These are phyloP conservation scores for Pseudogymnoascus sp. DNA, from an alignment of 2,329 filamentous ascomycete species.

Conservation along the genomic window DNA sequence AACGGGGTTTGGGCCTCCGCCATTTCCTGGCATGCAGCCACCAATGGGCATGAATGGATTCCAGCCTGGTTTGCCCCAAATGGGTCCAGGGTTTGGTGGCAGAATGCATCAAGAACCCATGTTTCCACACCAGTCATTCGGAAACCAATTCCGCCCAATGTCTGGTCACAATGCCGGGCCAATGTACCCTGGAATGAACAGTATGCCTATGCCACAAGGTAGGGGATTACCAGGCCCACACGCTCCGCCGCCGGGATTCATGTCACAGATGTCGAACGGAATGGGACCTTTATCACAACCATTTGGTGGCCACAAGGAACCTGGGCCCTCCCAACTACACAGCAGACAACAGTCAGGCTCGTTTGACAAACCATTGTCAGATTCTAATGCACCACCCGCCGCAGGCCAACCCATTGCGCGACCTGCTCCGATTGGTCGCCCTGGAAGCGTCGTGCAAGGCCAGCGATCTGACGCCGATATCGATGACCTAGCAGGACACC, in stretches of 20 bases:
- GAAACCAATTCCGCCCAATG: slow-evolving; percentile 47
- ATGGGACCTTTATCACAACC: slow-evolving; percentile 29
- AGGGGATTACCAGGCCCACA: slow-evolving; percentile 29
- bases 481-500: slow-evolving; percentile 66
- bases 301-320: slow-evolving; percentile 31
- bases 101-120: slow-evolving; percentile 40
- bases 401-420: slow-evolving; percentile 61
- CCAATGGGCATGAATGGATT: slow-evolving; percentile 47
- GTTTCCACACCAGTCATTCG: slow-evolving; percentile 43
- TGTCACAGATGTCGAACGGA: slow-evolving; percentile 31
- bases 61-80: slow-evolving; percentile 34
- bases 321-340: slow-evolving; percentile 46
- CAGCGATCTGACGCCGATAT: slow-evolving; percentile 47
- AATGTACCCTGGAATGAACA: slow-evolving; percentile 52
- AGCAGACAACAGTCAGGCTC: slow-evolving; percentile 68
- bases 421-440: slow-evolving; percentile 80
- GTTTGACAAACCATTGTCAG: slow-evolving; percentile 44
- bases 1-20: slow-evolving; percentile 35
- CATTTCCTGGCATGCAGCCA: slow-evolving; percentile 40
- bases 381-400: slow-evolving; percentile 38
- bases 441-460: slow-evolving; percentile 60
- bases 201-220: slow-evolving; percentile 48
- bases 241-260: slow-evolving; percentile 45
- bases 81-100: slow-evolving; percentile 35
- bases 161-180: slow-evolving; percentile 40